Evolutionary conservation across 73 alveolate genomes (phyloP).

Genomic region (Paramecium sexaurelia): DNA sequence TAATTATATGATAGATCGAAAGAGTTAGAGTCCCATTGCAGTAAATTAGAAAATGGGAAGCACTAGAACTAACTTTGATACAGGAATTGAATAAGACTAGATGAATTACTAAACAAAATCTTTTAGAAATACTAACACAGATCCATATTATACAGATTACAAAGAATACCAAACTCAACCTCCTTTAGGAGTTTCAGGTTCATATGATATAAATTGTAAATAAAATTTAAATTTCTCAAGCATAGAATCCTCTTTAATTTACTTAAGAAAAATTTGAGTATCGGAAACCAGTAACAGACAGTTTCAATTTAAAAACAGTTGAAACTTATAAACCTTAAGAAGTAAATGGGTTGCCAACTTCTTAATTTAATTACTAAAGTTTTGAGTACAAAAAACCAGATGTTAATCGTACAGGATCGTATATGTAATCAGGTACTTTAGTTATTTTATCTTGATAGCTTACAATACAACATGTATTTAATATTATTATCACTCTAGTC

Average conservation of each 20-base stretch:
- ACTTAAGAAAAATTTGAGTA: slow-evolving; percentile 18
- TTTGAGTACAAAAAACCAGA: slow-evolving; percentile 40
- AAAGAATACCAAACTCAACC: background rate
- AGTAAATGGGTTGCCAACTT: background rate
- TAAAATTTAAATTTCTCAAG: background rate
- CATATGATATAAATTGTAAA: background rate
- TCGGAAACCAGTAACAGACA: slow-evolving; percentile 11
- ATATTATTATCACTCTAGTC: background rate
- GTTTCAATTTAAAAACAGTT: slow-evolving; percentile 3
- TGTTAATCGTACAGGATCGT: background rate
- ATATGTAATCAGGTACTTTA: slow-evolving; percentile 1
- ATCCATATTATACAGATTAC: background rate
- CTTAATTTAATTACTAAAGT: background rate
- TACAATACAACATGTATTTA: background rate
- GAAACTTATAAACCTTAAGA: slow-evolving; percentile 35
- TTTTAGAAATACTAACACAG: background rate
- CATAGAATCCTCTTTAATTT: background rate
- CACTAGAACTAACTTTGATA: background rate
- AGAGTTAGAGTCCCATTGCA: slow-evolving; percentile 28
- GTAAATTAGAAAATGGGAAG: slow-evolving; percentile 14
- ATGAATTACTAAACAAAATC: background rate
- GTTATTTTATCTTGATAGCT: background rate
- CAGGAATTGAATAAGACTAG: background rate
- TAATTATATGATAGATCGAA: background rate
- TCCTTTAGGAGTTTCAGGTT: background rate